Evolutionary conservation across 805 yeast genomes (phyloP), one percentile per base, ranked within the genome.

Genomic region (Maudiozyma pseudohumilis): DNA sequence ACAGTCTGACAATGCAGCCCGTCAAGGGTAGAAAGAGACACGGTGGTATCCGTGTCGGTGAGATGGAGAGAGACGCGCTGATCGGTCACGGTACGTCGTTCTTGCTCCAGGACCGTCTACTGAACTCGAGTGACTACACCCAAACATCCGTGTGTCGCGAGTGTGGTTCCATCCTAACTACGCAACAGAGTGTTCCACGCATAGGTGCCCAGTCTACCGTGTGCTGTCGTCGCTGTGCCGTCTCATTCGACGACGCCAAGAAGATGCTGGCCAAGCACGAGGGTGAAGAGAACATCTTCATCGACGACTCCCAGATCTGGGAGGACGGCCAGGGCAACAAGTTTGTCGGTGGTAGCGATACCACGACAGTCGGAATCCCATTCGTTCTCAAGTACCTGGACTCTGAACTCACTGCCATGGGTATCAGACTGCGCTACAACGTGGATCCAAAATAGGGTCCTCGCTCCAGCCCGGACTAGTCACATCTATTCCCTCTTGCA

Each of bases 41-140:
- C 48, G 98, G 98, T 66, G 98, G 98, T 81, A 92, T 92, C 51
- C 94, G 98, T 73, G 94, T 92, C 28, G 98, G 98, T 62, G 98
- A 92, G 64, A 92, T 92, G 98, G 98, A 92, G 67, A 83, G 98
- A 68, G 98, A 92, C 73, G 98, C 98, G 2, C 70, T 92, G 53
- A 87, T 92, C 61, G 98, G 97, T 42, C 98, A 92, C 58, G 98
- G 98, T 64, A 82, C 98, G 6, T 87, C 98, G 1, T 92, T 75
- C 76, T 66, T 92, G 52, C 68, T 92, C 49, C 97, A 89, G 63
- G 98, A 92, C 61, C 79, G 98, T 65, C 69, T 92, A 56, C 71
- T 92, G 59, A 92, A 92, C 65, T 87, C 95, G 57, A 83, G 95
- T 6, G 98, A 92, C 62, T 92, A 92, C 66, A 77, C 97, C 0